A percentile compares a stretch with the other conserved stretches of the same genome.
phyloP scores from a whole-genome alignment of 345 rosid species.

The Linum tenue region DNA sequence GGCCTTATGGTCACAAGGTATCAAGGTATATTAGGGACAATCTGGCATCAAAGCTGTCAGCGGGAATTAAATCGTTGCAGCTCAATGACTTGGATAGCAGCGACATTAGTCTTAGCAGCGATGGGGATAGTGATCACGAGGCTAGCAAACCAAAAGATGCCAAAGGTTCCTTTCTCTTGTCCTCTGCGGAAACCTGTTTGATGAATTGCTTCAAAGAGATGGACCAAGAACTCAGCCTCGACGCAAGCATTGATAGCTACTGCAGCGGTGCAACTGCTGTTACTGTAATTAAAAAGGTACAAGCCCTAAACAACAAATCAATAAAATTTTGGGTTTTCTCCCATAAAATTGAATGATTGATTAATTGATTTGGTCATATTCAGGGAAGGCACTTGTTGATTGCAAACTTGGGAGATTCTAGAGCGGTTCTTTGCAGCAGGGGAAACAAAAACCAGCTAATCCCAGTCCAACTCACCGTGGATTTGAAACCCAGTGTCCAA shows the following conservation, averaged over 20 bases:
- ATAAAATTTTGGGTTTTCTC: background rate
- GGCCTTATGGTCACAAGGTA: conserved; percentile 79
- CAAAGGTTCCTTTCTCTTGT: conserved; percentile 10
- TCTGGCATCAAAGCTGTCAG: conserved; percentile 63
- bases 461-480: conserved; percentile 78
- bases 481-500: conserved; percentile 68
- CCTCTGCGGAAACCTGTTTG: conserved; percentile 33
- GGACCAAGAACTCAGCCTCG: conserved; percentile 59
- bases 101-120: background rate
- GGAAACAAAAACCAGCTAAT: conserved; percentile 40
- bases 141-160: background rate
- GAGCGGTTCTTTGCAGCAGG: conserved; percentile 77
- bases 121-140: background rate
- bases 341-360: background rate
- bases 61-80: conserved; percentile 18
- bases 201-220: conserved; percentile 45
- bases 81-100: background rate
- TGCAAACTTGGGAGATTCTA: conserved; percentile 87
- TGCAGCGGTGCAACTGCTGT: conserved; percentile 92
- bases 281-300: conserved; percentile 61
- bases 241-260: conserved; percentile 56
- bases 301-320: background rate
- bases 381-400: conserved; percentile 77
- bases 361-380: conserved; percentile 10
- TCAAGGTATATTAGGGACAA: conserved; percentile 52